Evolutionary conservation across 345 rosid species (phyloP), one percentile per base, ranked within the genome.

Genomic region (Acer saccharum): DNA sequence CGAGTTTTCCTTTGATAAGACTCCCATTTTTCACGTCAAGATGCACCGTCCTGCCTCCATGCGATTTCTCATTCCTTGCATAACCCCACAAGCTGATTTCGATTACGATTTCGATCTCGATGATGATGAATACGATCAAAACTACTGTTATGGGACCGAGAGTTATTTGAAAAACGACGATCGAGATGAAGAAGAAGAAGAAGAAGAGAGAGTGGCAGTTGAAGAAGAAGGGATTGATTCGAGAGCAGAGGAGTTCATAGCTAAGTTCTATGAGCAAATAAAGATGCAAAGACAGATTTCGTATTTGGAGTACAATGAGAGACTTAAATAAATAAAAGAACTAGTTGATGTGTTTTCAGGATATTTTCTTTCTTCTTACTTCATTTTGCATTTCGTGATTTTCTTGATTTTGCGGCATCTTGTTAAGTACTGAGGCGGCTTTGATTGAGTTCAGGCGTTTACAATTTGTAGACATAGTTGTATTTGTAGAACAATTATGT

Each of bases 191-290:
- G 70, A 77, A 64, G 78, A 14, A n/a, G 78, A 21, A 65, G 35
- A 71, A 10, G 78, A 80, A 69, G 88, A 79, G 44, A 81, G 66
- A 23, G 76, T 50, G 10, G 74, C 62, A 0, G 74, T 14, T 2
- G 90, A 89, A 75, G 98, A 89, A 65, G 86, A 86, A 78, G 98
- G 86, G 69, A 90, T 96, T 70, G 98, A 96, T 78, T 74, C 77
- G 71, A 89, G 88, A 82, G 99, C 99, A 0, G 99, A 91, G 82
- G 86, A 88, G 91, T 96, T 96, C 77, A 96, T 94, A 68, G 91
- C 93, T 23, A 82, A 87, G 57, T 93, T 96, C 84, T 85, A 89
- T 64, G 76, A 85, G 77, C 93, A 92, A 78, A 88, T 96, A 76
- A 96, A 86, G 88, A 85, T 94, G 77, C 98, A 94, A 79, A 87